Conservation (phyloP, 176 grass and related monocot genomes). For the Lolium rigidum region DNA sequence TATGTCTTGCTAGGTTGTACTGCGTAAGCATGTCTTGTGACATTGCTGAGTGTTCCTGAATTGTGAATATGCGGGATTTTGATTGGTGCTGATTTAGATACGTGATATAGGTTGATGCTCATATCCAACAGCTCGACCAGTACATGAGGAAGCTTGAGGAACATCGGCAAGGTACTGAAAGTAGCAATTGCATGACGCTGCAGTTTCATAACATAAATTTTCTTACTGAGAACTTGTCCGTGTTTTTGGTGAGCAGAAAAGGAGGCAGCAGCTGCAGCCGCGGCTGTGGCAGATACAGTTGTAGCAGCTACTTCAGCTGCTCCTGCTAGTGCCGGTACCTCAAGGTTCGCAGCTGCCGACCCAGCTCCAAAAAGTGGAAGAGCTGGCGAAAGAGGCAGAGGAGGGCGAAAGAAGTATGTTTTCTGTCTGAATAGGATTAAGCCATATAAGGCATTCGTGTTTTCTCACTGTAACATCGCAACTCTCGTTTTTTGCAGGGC, state of each 20-base stretch:
- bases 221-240: conserved; percentile 24
- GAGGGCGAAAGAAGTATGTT: conserved; percentile 95
- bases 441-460: background rate
- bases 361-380: conserved; percentile 62
- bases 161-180: conserved; percentile 65
- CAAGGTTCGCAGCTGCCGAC: conserved; percentile 38
- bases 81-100: conserved; percentile 46
- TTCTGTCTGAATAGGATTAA: conserved; percentile 7
- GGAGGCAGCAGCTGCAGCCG: conserved; percentile 41
- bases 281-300: conserved; percentile 25
- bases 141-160: conserved; percentile 97
- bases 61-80: conserved; percentile 32
- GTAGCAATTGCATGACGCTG: background rate
- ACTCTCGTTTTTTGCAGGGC: conserved; percentile 68
- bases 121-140: conserved; percentile 96
- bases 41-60: conserved; percentile 31
- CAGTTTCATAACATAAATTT: background rate
- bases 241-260: conserved; percentile 53
- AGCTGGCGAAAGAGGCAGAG: conserved; percentile 79
- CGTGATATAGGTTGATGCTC: conserved; percentile 85
- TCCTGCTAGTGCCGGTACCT: conserved; percentile 43
- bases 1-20: conserved; percentile 43
- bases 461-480: conserved; percentile 11
- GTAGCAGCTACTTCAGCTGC: conserved; percentile 40
- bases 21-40: conserved; percentile 29